Conservation (phyloP, 2,329 filamentous ascomycete genomes). For the Sporothrix sp. region DNA sequence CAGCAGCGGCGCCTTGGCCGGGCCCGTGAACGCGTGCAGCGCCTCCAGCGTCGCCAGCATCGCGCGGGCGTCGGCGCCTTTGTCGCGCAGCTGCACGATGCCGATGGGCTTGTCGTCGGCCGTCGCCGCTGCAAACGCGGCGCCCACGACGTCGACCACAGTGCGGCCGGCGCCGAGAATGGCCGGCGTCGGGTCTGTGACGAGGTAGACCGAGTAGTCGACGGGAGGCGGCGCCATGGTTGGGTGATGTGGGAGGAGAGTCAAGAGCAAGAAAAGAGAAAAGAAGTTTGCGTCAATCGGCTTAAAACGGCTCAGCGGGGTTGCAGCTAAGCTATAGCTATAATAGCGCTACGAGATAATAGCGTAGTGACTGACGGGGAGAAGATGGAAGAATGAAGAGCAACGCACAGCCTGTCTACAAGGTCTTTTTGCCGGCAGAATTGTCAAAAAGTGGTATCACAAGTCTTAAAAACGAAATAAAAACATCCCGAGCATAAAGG, state of each 20-base stretch:
- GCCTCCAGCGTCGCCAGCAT: slow-evolving; percentile 61
- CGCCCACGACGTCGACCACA: slow-evolving; percentile 63
- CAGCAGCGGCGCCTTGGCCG: slow-evolving; percentile 51
- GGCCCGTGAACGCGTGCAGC: slow-evolving; percentile 59
- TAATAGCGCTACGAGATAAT: no score
- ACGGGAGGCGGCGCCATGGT: slow-evolving; percentile 25
- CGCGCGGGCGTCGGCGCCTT: slow-evolving; percentile 62
- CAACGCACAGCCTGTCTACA: no score
- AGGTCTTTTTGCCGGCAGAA: no score
- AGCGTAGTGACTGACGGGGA: no score
- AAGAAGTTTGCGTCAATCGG: no score
- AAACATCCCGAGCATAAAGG: no score
- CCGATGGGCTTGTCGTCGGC: slow-evolving; percentile 9
- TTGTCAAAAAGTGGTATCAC: no score
- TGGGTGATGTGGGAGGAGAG: background rate
- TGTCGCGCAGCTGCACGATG: slow-evolving; percentile 85
- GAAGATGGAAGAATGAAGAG: no score
- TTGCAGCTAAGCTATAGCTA: no score
- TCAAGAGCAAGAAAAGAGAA: background rate
- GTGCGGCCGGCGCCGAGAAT: slow-evolving; percentile 61
- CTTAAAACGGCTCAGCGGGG: no score
- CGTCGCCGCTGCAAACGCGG: slow-evolving; percentile 65
- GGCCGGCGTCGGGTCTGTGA: slow-evolving; percentile 83
- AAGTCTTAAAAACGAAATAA: no score
- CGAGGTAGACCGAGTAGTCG: slow-evolving; percentile 79